These are phyloP conservation scores for Mikania micrantha DNA, from an alignment of 129 eudicot genomes.

Conservation along the genomic window DNA sequence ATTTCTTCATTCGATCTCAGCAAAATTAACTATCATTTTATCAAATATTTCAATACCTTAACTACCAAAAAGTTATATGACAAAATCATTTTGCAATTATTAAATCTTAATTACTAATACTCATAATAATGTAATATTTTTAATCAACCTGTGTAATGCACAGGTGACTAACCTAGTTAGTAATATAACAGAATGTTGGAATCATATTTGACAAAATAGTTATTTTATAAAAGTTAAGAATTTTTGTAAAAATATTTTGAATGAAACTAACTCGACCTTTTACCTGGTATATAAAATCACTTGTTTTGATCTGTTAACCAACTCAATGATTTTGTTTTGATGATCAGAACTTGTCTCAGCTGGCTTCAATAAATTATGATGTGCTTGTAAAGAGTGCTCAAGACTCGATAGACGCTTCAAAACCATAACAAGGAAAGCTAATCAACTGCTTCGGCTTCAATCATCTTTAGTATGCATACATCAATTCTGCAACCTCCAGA, in stretches of 20 bases:
- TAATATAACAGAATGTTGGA: no score
- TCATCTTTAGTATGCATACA: not conserved
- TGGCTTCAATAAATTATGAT: slow-evolving; percentile 85
- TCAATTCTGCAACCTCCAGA: not conserved
- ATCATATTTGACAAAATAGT: not conserved
- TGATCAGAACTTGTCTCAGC: slow-evolving; percentile 80
- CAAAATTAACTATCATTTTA: no score
- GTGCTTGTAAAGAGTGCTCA: slow-evolving; percentile 58
- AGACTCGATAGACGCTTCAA: slow-evolving; percentile 44
- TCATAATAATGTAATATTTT: no score
- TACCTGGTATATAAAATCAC: not conserved
- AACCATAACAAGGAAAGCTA: slow-evolving; percentile 23
- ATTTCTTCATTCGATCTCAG: no score
- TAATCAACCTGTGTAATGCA: no score
- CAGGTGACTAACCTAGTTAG: no score
- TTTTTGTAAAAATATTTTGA: not conserved
- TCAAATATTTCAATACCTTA: no score
- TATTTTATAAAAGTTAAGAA: not conserved
- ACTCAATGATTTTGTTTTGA: not conserved
- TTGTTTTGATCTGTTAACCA: not conserved
- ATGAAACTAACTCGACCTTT: not conserved
- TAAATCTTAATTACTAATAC: no score
- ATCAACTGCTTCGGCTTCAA: slow-evolving; percentile 1
- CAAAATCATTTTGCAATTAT: no score
- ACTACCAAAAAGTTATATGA: not conserved